phyloP scores from a whole-genome alignment of 257 asterid species.

The Capsicum pubescens region DNA sequence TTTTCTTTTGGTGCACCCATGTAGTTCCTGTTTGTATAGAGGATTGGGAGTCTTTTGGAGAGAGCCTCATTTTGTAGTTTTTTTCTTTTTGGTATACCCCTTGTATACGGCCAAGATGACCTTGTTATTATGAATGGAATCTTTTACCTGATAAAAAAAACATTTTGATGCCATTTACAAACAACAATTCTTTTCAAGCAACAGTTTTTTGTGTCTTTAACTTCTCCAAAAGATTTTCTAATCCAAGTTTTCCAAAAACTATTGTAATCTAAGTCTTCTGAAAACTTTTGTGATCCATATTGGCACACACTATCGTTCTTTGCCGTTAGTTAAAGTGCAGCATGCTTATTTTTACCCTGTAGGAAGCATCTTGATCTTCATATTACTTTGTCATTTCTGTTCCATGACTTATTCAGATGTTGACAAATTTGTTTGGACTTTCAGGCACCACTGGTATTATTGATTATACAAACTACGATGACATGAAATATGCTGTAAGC shows the following conservation, averaged over 20 bases:
- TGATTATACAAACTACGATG: conserved; percentile 84
- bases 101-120: too few relatives aligned
- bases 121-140: too few relatives aligned
- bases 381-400: not conserved
- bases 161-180: not conserved
- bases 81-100: too few relatives aligned
- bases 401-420: not conserved
- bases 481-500: conserved; percentile 93
- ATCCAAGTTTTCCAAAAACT: not conserved
- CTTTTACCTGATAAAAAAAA: not conserved
- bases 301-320: not conserved
- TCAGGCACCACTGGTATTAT: conserved; percentile 92
- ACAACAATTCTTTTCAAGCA: not conserved
- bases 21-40: too few relatives aligned
- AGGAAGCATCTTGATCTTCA: not conserved
- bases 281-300: not conserved
- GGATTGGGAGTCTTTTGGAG: too few relatives aligned
- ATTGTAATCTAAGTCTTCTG: not conserved
- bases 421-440: conserved; percentile 2
- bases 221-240: not conserved
- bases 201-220: not conserved
- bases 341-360: not conserved
- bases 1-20: too few relatives aligned
- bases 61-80: too few relatives aligned
- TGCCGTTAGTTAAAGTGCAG: not conserved